Conservation (phyloP, 495 filamentous ascomycete genomes). For the Neurospora sp. region DNA sequence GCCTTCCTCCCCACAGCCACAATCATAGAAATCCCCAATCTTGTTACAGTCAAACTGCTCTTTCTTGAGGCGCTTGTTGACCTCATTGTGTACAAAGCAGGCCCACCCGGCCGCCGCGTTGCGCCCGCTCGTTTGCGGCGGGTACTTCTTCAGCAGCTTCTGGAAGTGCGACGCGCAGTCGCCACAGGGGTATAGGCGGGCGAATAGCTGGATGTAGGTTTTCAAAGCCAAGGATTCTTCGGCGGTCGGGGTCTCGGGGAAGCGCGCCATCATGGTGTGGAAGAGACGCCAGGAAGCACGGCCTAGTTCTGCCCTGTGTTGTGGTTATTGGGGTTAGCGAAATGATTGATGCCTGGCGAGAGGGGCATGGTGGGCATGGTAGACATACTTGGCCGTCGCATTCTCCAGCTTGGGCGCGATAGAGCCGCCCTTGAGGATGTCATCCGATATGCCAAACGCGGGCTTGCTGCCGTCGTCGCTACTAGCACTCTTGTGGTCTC, state of each 20-base stretch:
- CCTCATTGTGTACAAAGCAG: constrained; percentile 89
- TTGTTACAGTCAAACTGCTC: constrained; percentile 76
- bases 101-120: constrained; percentile 83
- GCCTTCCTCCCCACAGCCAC: constrained; percentile 78
- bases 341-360: not conserved
- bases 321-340: constrained; percentile 7
- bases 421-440: constrained; percentile 58
- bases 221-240: constrained; percentile 78
- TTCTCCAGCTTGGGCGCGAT: constrained; percentile 89
- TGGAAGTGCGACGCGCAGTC: constrained; percentile 92
- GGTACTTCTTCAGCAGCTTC: constrained; percentile 65
- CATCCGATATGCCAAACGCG: constrained; percentile 18
- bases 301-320: constrained; percentile 74
- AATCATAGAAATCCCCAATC: constrained; percentile 90
- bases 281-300: constrained; percentile 85
- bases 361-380: not conserved
- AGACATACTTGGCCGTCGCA: constrained; percentile 67
- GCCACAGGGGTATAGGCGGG: constrained; percentile 87
- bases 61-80: constrained; percentile 81
- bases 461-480: constrained; percentile 5
- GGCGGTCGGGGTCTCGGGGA: constrained; percentile 71
- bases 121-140: constrained; percentile 81
- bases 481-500: not conserved
- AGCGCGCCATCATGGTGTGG: constrained; percentile 91
- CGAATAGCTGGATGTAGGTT: constrained; percentile 82